A percentile compares a stretch with the other conserved stretches of the same genome.
These are phyloP conservation scores for Miamiensis avidus DNA, from an alignment of 169 alveolate genomes.

Conservation along the genomic window DNA sequence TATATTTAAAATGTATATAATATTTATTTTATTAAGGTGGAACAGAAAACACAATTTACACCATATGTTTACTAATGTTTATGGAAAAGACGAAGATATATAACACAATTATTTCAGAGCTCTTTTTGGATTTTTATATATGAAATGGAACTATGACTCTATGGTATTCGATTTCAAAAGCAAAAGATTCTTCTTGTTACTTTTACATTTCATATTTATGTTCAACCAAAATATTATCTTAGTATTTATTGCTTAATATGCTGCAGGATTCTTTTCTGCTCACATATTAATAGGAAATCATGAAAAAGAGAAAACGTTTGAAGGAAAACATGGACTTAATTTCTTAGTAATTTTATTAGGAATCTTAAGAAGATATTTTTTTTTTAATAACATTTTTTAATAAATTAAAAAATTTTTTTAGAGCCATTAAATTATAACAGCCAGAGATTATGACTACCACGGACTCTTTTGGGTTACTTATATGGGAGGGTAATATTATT, in stretches of 20 bases:
- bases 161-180: conserved; percentile 10
- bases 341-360: background rate
- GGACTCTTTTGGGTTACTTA: background rate
- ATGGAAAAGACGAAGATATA: conserved; percentile 45
- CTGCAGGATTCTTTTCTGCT: conserved; percentile 47
- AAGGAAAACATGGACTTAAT: conserved; percentile 29
- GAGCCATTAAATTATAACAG: conserved; percentile 33
- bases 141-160: conserved; percentile 47
- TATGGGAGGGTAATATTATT: conserved; percentile 33
- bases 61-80: conserved; percentile 41
- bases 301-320: conserved; percentile 43
- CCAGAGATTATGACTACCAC: conserved; percentile 37
- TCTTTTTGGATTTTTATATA: conserved; percentile 32
- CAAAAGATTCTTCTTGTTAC: conserved; percentile 5
- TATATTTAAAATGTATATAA: too few species aligned
- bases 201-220: conserved; percentile 15
- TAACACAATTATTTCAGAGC: conserved; percentile 20
- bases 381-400: too few species aligned
- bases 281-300: conserved; percentile 42
- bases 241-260: conserved; percentile 14
- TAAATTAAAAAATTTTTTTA: too few species aligned
- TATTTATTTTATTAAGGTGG: conserved; percentile 13
- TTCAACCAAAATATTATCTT: conserved; percentile 31
- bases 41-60: conserved; percentile 40
- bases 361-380: too few species aligned